These are phyloP conservation scores for Cyphellophora attinorum DNA, from an alignment of 2,329 filamentous ascomycete species.

Conservation along the genomic window DNA sequence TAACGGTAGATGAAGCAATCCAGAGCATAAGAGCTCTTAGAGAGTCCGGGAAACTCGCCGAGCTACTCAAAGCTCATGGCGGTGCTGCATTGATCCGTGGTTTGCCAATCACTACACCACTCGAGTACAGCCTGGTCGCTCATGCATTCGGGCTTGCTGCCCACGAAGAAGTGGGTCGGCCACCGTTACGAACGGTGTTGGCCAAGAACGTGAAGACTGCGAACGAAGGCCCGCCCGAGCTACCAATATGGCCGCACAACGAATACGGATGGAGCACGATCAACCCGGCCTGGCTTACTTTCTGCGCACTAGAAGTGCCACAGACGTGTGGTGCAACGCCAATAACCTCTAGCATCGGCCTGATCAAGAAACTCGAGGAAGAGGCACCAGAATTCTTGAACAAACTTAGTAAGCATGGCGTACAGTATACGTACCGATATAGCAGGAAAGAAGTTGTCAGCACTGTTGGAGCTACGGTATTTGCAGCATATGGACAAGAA, in stretches of 20 bases:
- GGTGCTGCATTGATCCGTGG: not conserved
- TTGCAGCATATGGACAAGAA: not conserved
- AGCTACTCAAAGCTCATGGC: not conserved
- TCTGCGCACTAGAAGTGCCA: conserved; percentile 1
- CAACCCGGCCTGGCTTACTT: conserved; percentile 1
- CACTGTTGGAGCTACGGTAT: not conserved
- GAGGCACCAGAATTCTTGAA: conserved; percentile 2
- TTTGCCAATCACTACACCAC: conserved; percentile 19
- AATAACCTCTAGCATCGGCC: not conserved
- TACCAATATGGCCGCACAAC: conserved; percentile 3
- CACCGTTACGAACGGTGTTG: conserved; percentile 1
- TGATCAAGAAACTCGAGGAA: not conserved
- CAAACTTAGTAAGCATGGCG: conserved; percentile 1
- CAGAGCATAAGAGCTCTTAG: not conserved
- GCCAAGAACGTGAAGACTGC: conserved; percentile 2
- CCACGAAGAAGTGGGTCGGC: conserved; percentile 3
- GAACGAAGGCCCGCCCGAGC: conserved; percentile 2
- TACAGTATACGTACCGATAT: not conserved
- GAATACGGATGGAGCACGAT: conserved; percentile 2
- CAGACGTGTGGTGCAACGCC: conserved; percentile 2
- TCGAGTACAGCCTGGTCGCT: not conserved
- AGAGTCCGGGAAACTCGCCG: not conserved
- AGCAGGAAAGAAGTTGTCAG: not conserved
- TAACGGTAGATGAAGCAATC: not conserved
- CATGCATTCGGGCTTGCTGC: conserved; percentile 1